A percentile compares a stretch with the other conserved stretches of the same genome.
Evolutionary conservation across 805 yeast genomes (phyloP).

Genomic region (Metschnikowia lunata): DNA sequence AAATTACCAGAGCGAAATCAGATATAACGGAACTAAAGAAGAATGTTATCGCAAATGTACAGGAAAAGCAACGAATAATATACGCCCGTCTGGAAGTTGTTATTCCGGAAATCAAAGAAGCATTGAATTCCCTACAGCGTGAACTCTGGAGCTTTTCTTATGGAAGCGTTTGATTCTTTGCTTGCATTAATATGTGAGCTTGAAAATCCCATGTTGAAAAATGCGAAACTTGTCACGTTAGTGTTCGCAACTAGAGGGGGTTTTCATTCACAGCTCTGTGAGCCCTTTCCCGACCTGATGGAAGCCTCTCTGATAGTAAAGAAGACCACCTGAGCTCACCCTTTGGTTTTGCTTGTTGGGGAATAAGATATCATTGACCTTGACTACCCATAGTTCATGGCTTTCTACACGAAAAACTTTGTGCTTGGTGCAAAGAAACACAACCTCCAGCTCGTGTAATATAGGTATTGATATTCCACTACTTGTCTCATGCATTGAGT

Average conservation of each 20-base stretch:
- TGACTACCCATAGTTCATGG: constrained; percentile 89
- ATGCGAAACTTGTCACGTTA: too few relatives aligned
- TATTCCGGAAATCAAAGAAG: constrained; percentile 27
- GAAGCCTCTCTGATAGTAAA: constrained; percentile 61
- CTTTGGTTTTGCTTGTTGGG: constrained; percentile 18
- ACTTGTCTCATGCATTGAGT: constrained; percentile 15
- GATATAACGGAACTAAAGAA: constrained; percentile 27
- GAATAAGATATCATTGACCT: constrained; percentile 55
- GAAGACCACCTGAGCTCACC: constrained; percentile 52
- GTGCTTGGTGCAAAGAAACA: constrained; percentile 56
- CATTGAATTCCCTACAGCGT: constrained; percentile 18
- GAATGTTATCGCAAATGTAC: constrained; percentile 23
- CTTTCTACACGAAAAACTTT: constrained; percentile 61
- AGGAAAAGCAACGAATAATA: constrained; percentile 22
- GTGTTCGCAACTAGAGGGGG: too few relatives aligned
- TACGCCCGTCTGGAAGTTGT: constrained; percentile 35
- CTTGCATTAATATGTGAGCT: too few relatives aligned
- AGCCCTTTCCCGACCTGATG: constrained; percentile 41
- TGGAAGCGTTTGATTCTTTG: not conserved
- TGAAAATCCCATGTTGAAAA: too few relatives aligned
- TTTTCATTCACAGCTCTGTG: constrained; percentile 3
- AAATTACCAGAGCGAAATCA: constrained; percentile 20
- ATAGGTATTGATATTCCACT: constrained; percentile 47
- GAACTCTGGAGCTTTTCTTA: constrained; percentile 6
- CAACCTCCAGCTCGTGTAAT: constrained; percentile 51